Evolutionary conservation across 1,284 basidiomycete genomes (phyloP).

Genomic region (Vanrija sp.): DNA sequence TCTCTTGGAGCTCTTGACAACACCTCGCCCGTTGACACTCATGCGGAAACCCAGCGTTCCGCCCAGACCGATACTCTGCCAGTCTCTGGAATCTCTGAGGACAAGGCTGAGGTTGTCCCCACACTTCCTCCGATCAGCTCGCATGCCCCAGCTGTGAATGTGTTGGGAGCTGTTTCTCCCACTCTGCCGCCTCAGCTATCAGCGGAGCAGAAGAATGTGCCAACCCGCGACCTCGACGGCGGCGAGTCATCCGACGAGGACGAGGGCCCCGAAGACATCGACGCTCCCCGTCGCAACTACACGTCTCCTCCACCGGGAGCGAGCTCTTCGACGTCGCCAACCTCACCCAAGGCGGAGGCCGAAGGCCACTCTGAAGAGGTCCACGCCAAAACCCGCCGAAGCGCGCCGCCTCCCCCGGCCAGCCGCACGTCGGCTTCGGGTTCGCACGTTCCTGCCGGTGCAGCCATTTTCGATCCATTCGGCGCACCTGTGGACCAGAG

Average conservation of each 20-base stretch:
- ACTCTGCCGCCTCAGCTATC: neutral
- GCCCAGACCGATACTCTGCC: too few species aligned
- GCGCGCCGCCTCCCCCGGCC: slow-evolving; percentile 40
- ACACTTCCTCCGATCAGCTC: too few species aligned
- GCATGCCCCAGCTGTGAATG: too few species aligned
- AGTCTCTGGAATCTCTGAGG: too few species aligned
- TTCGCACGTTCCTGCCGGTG: neutral
- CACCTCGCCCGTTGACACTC: too few species aligned
- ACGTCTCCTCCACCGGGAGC: slow-evolving; percentile 22
- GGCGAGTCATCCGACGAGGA: slow-evolving; percentile 36
- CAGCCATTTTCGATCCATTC: neutral
- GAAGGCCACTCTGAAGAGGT: slow-evolving; percentile 39
- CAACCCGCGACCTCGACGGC: too few species aligned
- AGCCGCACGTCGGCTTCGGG: neutral
- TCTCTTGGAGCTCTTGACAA: too few species aligned
- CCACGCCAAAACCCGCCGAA: slow-evolving; percentile 30
- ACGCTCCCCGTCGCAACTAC: slow-evolving; percentile 29
- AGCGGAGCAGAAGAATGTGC: neutral
- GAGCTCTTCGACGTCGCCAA: neutral
- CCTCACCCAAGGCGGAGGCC: neutral
- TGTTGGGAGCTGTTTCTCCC: too few species aligned
- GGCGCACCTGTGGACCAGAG: neutral
- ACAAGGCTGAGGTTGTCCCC: too few species aligned
- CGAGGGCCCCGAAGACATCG: slow-evolving; percentile 49
- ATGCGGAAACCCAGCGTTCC: too few species aligned